These are phyloP conservation scores for Euphorbia pulcherrima DNA, from an alignment of 345 rosid species.

Conservation along the genomic window DNA sequence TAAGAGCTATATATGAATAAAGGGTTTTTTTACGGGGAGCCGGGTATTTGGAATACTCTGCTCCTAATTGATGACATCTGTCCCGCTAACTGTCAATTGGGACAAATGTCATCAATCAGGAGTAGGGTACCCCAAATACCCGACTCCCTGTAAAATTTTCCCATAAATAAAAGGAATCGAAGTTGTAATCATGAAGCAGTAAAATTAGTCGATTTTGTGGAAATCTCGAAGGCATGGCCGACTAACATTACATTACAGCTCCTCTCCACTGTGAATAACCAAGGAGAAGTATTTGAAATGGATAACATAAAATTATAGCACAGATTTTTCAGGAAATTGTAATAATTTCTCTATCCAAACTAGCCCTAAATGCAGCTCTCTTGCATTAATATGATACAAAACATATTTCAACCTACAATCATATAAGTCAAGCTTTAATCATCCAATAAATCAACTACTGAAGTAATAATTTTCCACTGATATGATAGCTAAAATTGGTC, in stretches of 20 bases:
- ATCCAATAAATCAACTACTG: not conserved
- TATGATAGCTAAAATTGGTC: not conserved
- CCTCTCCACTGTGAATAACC: not conserved
- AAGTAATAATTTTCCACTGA: not conserved
- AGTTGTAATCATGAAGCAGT: not conserved
- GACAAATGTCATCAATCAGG: too few relatives aligned
- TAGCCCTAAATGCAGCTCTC: not conserved
- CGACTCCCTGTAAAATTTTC: too few relatives aligned
- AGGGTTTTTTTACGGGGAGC: too few relatives aligned
- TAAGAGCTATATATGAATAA: not conserved
- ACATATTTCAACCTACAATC: not conserved
- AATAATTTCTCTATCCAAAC: not conserved
- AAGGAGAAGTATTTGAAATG: not conserved
- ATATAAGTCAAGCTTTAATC: not conserved
- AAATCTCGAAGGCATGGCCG: not conserved
- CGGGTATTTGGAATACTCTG: too few relatives aligned
- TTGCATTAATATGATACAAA: not conserved
- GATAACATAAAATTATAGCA: not conserved
- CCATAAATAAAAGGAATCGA: not conserved
- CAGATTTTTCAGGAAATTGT: not conserved
- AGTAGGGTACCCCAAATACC: too few relatives aligned
- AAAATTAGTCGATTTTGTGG: not conserved
- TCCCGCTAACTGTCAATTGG: too few relatives aligned
- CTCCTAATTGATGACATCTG: too few relatives aligned
- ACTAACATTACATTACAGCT: slow-evolving; percentile 1